Evolutionary conservation across 1,284 basidiomycete species (phyloP).

Genomic region (Phellopilus nigrolimitatus): DNA sequence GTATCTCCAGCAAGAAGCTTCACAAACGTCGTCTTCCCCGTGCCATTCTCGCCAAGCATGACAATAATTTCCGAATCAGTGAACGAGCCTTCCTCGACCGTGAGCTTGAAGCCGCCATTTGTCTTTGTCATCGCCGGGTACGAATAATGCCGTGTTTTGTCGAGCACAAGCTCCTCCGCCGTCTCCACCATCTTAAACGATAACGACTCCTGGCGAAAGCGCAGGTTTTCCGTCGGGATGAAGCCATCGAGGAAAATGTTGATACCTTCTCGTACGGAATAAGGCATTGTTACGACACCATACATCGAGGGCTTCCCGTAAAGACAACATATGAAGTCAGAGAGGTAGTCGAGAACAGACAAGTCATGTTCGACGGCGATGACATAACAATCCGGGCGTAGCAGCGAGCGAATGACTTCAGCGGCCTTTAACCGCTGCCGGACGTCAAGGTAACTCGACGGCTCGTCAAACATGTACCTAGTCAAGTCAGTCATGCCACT

Average conservation of each 20-base stretch:
- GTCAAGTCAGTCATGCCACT: conserved; percentile 4
- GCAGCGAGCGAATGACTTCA: conserved; percentile 86
- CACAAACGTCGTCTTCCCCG: conserved; percentile 96
- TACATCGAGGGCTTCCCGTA: conserved; percentile 97
- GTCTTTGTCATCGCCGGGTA: conserved; percentile 97
- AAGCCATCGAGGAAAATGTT: conserved; percentile 98
- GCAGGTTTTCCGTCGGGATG: conserved; percentile 96
- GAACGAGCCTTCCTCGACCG: conserved; percentile 82
- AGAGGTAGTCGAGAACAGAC: conserved; percentile 94
- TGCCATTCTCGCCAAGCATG: conserved; percentile 96
- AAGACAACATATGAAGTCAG: conserved; percentile 94
- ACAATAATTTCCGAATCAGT: conserved; percentile 98
- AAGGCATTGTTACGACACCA: conserved; percentile 97
- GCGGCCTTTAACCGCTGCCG: conserved; percentile 93
- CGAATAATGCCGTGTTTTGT: conserved; percentile 81
- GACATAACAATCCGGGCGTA: conserved; percentile 81
- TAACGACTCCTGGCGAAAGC: conserved; percentile 91
- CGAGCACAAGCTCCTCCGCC: conserved; percentile 79
- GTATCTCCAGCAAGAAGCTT: conserved; percentile 86
- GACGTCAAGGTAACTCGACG: conserved; percentile 94
- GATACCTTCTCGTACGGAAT: conserved; percentile 95
- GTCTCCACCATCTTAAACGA: conserved; percentile 96
- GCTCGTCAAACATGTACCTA: conserved; percentile 95
- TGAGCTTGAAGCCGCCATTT: conserved; percentile 88
- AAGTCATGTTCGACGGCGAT: conserved; percentile 97